Percentiles rank a stretch among this genome's conserved stretches.
These are phyloP conservation scores for Acanthamoeba healyi DNA, from an alignment of 208 protist genomes.

Conservation along the genomic window DNA sequence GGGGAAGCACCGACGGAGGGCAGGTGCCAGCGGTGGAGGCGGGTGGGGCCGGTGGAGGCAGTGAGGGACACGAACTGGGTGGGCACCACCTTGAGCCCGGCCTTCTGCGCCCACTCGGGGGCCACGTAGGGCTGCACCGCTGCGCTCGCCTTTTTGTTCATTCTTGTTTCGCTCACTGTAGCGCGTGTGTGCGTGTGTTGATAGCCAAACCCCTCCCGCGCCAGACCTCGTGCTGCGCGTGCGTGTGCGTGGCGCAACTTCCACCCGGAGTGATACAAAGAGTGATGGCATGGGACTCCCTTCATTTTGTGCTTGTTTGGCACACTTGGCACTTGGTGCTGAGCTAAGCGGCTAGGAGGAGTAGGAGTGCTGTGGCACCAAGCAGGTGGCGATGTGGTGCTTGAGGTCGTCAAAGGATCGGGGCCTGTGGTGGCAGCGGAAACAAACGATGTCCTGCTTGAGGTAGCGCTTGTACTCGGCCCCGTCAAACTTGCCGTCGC, in stretches of 20 bases:
- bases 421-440: not conserved
- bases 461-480: not conserved
- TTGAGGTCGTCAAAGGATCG: not conserved
- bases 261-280: too few species aligned
- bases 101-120: conserved; percentile 10
- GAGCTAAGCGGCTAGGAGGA: too few species aligned
- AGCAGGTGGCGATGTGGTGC: not conserved
- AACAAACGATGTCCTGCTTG: not conserved
- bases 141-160: not conserved
- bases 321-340: too few species aligned
- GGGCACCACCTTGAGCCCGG: not conserved
- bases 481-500: conserved; percentile 21
- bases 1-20: not conserved
- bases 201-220: too few species aligned
- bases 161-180: too few species aligned
- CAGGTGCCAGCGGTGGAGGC: conserved; percentile 21
- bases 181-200: too few species aligned
- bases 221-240: too few species aligned
- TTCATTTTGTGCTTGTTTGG: too few species aligned
- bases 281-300: too few species aligned
- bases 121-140: not conserved
- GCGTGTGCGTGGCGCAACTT: too few species aligned
- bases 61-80: not conserved
- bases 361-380: too few species aligned
- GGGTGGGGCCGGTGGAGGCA: not conserved